phyloP scores from a whole-genome alignment of 805 yeast genomes.

The Yarrowia osloensis region DNA sequence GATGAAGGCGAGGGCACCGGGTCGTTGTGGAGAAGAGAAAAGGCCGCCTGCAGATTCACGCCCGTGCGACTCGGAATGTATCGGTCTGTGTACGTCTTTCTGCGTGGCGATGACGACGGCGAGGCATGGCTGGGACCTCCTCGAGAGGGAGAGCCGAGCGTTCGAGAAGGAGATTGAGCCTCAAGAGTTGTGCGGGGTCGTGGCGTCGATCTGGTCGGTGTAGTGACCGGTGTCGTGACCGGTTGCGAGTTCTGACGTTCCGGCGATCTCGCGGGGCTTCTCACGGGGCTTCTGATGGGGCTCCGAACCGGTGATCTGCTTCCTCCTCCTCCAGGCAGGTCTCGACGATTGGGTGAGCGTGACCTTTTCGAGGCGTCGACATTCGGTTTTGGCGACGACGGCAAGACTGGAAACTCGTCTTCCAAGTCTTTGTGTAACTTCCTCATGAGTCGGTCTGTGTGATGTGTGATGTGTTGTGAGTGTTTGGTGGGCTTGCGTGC shows the following conservation, averaged over 20 bases:
- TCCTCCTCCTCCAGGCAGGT: constrained; percentile 17
- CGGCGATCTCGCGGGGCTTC: constrained; percentile 5
- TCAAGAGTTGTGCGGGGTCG: neutral
- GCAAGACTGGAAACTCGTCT: constrained; percentile 26
- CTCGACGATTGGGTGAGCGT: neutral
- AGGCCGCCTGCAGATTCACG: constrained; percentile 84
- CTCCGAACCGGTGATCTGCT: neutral
- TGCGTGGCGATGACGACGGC: constrained; percentile 1
- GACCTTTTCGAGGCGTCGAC: constrained; percentile 6
- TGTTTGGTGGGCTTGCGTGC: no score
- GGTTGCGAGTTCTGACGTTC: neutral
- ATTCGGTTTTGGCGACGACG: constrained; percentile 10
- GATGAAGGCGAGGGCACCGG: constrained; percentile 36
- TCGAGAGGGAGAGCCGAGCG: neutral
- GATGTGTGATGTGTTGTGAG: neutral
- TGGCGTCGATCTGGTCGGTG: constrained; percentile 1
- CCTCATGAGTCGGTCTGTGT: neutral
- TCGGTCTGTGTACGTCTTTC: constrained; percentile 66
- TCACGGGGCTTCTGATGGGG: neutral
- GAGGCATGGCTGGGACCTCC: constrained; percentile 1
- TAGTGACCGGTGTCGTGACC: neutral
- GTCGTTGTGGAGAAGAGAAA: constrained; percentile 54
- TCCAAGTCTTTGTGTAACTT: constrained; percentile 27
- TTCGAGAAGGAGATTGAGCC: constrained; percentile 9
- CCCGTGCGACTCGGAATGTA: constrained; percentile 88